Conservation (phyloP, 164 flowering plant species). For the Liriodendron chinense region DNA sequence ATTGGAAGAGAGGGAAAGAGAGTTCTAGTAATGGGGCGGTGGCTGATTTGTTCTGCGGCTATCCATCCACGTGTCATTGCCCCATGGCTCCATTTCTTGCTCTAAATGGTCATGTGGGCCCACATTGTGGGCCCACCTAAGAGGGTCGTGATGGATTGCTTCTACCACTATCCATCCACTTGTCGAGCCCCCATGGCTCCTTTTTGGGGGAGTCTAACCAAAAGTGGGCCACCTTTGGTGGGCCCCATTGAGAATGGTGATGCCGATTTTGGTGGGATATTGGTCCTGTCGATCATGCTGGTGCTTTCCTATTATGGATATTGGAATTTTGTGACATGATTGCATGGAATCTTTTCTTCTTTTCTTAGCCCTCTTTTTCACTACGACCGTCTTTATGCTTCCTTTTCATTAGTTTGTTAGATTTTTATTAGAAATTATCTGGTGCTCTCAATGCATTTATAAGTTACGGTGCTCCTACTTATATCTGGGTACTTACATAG, state of each 20-base stretch:
- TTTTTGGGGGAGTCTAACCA: neutral
- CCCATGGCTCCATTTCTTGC: neutral
- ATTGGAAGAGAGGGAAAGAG: too few relatives aligned
- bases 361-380: neutral
- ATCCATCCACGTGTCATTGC: slow-evolving; percentile 1
- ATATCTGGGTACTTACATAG: too few relatives aligned
- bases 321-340: neutral
- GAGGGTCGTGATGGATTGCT: neutral
- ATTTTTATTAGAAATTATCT: too few relatives aligned
- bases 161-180: neutral
- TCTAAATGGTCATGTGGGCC: too few relatives aligned
- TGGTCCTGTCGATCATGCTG: neutral
- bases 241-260: neutral
- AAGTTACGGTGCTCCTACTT: too few relatives aligned
- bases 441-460: too few relatives aligned
- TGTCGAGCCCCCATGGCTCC: neutral
- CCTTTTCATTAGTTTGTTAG: neutral
- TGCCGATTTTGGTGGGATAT: neutral
- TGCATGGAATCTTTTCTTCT: slow-evolving; percentile 1
- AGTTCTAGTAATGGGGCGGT: too few relatives aligned
- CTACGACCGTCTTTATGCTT: neutral
- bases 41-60: too few relatives aligned
- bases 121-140: neutral
- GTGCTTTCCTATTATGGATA: neutral
- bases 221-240: neutral